Base-by-base conservation (phyloP, 768 basidiomycete species). In the Phylloporus rhodoxanthus region DNA sequence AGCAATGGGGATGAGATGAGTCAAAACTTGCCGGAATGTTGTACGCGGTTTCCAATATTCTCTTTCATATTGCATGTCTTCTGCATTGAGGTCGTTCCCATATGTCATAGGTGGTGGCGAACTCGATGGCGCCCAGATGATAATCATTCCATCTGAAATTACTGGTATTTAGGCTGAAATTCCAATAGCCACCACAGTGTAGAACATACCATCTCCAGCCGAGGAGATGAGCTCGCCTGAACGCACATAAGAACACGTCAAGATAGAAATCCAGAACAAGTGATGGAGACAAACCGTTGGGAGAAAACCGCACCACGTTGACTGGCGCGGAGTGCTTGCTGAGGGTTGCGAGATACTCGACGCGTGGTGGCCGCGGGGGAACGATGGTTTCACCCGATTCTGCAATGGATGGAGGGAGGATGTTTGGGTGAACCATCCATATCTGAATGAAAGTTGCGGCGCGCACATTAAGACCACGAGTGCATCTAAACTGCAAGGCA, bases 291-390 rank as follows among this genome's bases (percentile, higher is more conserved):
- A 54, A 62, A 87, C 95, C 96, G 59, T 88, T 93, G 9, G 96
- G 96, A 59, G 90, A 94, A 71, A 88, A 99, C 40, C 96, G 75
- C 23, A 95, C 95, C 7, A 96, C 95, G 56, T 99, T 99, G 45
- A 99, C 95, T 4, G 93, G 82, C 15, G 90, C 91, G 13, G 90
- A 91, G 68, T 99, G 96, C 62, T 91, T 81, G 60, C 78, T 85
- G 47, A 99, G 78, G 0, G 96, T 98, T 5, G 96, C 86, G 25
- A 98, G 84, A 64, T 97, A 99, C 64, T 98, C 96, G 38, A 95
- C 89, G 52, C 91, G 82, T n/a, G 96, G 89, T 1, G 80, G 80
- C 50, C 82, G 80, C 37, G 60, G 55, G 14, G 73, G 70, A 14
- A 73, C 64, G 25, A 60, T 55, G 14, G 59, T 51, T 38, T 68